Percentiles rank a stretch among this genome's conserved stretches.
Evolutionary conservation across 2,329 filamentous ascomycete genomes (phyloP).

Genomic region (Fusarium liriodendri): DNA sequence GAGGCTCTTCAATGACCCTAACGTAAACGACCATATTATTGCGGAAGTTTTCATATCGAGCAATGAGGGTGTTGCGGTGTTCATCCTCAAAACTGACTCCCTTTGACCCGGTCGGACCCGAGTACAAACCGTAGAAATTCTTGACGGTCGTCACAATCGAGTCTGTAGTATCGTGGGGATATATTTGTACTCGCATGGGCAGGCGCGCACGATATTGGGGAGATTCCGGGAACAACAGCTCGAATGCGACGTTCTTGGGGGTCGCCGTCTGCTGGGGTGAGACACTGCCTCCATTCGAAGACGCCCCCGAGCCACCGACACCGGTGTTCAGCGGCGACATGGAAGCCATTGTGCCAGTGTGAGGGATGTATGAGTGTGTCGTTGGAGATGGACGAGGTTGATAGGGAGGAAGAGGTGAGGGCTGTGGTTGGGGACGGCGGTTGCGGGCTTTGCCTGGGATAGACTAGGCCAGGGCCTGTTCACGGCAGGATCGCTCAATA

Average conservation of each 20-base stretch:
- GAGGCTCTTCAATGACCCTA: conserved; percentile 76
- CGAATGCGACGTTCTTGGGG: conserved; percentile 83
- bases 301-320: conserved; percentile 48
- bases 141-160: conserved; percentile 98
- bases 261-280: conserved; percentile 60
- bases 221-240: conserved; percentile 76
- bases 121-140: conserved; percentile 98
- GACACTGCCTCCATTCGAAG: conserved; percentile 56
- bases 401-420: conserved; percentile 31
- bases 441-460: conserved; percentile 50
- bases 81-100: conserved; percentile 97
- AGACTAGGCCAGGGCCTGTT: conserved; percentile 41
- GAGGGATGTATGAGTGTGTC: conserved; percentile 41
- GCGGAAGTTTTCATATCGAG: conserved; percentile 93
- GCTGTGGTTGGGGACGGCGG: conserved; percentile 39
- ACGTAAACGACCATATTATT: conserved; percentile 96
- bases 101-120: conserved; percentile 73
- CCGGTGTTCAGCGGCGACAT: conserved; percentile 57
- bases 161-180: conserved; percentile 94
- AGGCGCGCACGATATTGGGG: conserved; percentile 78
- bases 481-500: conserved; percentile 45
- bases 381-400: conserved; percentile 37
- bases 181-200: conserved; percentile 91
- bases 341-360: conserved; percentile 57
- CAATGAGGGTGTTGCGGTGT: conserved; percentile 89